Percentiles rank a stretch among this genome's conserved stretches.
Evolutionary conservation across 75 land plant species (phyloP).

Genomic region (Azolla pinnata): DNA sequence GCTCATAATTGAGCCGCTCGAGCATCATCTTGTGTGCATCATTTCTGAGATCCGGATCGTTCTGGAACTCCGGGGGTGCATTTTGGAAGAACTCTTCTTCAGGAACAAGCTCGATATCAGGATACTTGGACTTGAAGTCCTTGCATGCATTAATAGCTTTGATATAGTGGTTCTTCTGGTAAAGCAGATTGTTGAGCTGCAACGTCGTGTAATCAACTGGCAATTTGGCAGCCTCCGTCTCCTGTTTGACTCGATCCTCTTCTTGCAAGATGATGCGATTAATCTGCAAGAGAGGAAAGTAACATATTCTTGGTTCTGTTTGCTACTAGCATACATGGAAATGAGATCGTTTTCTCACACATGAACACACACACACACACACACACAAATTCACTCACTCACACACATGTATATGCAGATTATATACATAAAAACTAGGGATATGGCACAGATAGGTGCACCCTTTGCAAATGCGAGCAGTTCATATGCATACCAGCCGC

Average conservation of each 20-base stretch:
- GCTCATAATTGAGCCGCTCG: conserved; percentile 86
- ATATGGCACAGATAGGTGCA: no score
- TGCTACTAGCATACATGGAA: no score
- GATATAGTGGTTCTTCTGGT: conserved; percentile 85
- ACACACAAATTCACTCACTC: no score
- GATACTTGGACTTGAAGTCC: conserved; percentile 90
- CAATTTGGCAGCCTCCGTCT: conserved; percentile 76
- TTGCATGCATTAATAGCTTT: conserved; percentile 95
- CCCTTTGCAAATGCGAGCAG: no score
- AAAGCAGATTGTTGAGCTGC: conserved; percentile 91
- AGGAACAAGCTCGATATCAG: conserved; percentile 86
- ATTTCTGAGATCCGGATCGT: conserved; percentile 32
- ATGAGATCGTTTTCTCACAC: no score
- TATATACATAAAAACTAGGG: no score
- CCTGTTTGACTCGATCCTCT: conserved; percentile 75
- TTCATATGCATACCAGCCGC: no score
- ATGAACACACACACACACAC: no score
- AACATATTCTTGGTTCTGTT: no score
- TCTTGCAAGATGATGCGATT: conserved; percentile 80
- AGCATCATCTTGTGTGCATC: conserved; percentile 76
- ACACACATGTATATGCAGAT: no score
- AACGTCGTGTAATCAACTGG: conserved; percentile 86
- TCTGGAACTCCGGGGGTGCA: conserved; percentile 70
- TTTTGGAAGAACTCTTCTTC: conserved; percentile 70
- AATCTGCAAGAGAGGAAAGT: conserved; percentile 45